A percentile compares a stretch with the other conserved stretches of the same genome.
These are phyloP conservation scores for Flaveria floridana DNA, from an alignment of 140 eudicot genomes.

Conservation along the genomic window DNA sequence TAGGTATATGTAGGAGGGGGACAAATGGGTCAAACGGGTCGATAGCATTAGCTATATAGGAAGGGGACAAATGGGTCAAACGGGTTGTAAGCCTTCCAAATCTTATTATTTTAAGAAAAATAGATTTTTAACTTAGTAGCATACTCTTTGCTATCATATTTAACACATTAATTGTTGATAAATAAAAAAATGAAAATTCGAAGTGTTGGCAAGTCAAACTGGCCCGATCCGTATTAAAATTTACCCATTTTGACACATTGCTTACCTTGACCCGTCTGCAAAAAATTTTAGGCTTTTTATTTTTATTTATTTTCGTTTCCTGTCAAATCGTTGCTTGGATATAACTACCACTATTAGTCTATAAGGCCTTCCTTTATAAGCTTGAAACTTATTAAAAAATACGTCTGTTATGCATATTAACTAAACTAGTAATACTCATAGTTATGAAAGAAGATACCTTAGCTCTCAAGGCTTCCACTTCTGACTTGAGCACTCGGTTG, in stretches of 20 bases:
- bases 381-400: background rate
- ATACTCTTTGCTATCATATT: background rate
- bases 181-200: background rate
- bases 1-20: background rate
- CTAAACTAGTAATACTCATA: background rate
- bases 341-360: background rate
- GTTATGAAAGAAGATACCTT: slow-evolving; percentile 51
- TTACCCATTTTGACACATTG: background rate
- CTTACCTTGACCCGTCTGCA: background rate
- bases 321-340: background rate
- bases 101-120: background rate
- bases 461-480: slow-evolving; percentile 96
- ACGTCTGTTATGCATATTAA: background rate
- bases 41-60: background rate
- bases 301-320: background rate
- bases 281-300: background rate
- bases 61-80: no score
- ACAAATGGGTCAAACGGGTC: background rate
- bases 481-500: slow-evolving; percentile 86
- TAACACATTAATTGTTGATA: background rate
- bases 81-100: background rate
- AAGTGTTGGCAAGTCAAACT: background rate
- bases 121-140: background rate
- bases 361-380: background rate
- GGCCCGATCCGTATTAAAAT: background rate